phyloP scores from a whole-genome alignment of 345 rosid genomes.

The Dipteronia sinensis region DNA sequence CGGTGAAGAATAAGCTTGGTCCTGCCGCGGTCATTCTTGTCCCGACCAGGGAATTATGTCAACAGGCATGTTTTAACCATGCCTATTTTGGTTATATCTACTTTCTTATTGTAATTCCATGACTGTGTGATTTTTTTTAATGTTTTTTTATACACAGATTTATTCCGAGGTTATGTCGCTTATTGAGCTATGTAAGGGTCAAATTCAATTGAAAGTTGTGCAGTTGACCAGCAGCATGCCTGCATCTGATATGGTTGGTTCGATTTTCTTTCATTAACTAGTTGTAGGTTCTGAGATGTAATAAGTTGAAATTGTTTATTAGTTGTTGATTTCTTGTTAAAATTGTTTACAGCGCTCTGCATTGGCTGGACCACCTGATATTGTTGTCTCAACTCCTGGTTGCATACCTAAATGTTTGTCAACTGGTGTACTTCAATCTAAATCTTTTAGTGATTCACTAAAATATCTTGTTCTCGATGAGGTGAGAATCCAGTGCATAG shows the following conservation, averaged over 20 bases:
- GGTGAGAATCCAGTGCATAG: conserved; percentile 44
- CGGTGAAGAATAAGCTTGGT: conserved; percentile 53
- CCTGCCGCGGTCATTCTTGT: conserved; percentile 79
- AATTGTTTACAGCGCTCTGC: conserved; percentile 61
- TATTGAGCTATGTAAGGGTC: conserved; percentile 76
- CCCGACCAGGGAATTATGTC: conserved; percentile 80
- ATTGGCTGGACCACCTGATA: conserved; percentile 71
- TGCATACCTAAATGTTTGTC: conserved; percentile 81
- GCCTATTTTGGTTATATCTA: not conserved
- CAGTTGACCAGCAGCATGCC: conserved; percentile 76
- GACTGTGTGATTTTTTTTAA: not conserved
- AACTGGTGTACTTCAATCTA: conserved; percentile 60
- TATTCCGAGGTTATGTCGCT: conserved; percentile 60
- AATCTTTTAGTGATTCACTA: conserved; percentile 62
- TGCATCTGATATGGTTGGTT: conserved; percentile 71
- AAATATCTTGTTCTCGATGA: conserved; percentile 89
- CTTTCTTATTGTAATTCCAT: not conserved
- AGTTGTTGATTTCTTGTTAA: not conserved
- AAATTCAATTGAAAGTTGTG: conserved; percentile 70
- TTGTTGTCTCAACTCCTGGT: conserved; percentile 81
- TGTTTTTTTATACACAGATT: conserved; percentile 45
- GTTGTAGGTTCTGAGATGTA: not conserved
- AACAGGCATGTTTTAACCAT: conserved; percentile 48
- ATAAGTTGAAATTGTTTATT: not conserved
- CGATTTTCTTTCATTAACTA: not conserved